Base-by-base conservation (phyloP, 106 monocot genomes). In the Phalaenopsis equestris region DNA sequence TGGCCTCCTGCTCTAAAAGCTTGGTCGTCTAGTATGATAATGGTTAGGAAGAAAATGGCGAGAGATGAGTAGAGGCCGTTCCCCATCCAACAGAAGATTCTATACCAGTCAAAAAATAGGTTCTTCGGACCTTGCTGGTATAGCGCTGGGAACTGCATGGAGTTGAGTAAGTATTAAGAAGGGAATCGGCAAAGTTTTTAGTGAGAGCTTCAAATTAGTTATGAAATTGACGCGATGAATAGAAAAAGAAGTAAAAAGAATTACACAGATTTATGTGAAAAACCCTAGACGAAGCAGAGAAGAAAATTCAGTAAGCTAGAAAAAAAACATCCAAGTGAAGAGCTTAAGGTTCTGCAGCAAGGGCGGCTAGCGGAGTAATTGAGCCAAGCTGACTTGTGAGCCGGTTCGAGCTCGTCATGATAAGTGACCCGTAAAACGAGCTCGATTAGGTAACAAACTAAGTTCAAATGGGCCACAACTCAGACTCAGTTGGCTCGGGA, bases 81-180 rank as follows among this genome's bases (percentile, higher is more conserved):
- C 17, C 61, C 74, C 87, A 92, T 89, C 91, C 91, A 92, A 19
- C 91, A 89, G 8, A 89, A 46, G 24, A 92, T 92, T 48, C 91
- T 83, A 80, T 84, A 86, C 91, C 91, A 92, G 77, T 92, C 91
- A 38, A 92, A 92, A 85, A 92, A 92, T 43, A 92, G 82, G 58
- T 92, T 92, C 73, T 78, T 87, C n/a, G 91, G 84, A 1, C 91
- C 91, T 84, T 92, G 91, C 74, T 92, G 91, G 79, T 92, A 92
- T 78, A 92, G 56, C 37, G 91, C 91, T 36, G 91, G 91, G 80
- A 92, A 92, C 91, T 92, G 85, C 81, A 79, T 4, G n/a, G 45
- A 74, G 72, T 19, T 30, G 30, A 41, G 39, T 14, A 41, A 4
- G 37, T 14, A 14, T 9, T 41, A 1, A 64, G 64, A 64, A 64